A percentile compares a stretch with the other conserved stretches of the same genome.
These are phyloP conservation scores for Lactarius sp. DNA, from an alignment of 768 basidiomycete genomes.

Conservation along the genomic window DNA sequence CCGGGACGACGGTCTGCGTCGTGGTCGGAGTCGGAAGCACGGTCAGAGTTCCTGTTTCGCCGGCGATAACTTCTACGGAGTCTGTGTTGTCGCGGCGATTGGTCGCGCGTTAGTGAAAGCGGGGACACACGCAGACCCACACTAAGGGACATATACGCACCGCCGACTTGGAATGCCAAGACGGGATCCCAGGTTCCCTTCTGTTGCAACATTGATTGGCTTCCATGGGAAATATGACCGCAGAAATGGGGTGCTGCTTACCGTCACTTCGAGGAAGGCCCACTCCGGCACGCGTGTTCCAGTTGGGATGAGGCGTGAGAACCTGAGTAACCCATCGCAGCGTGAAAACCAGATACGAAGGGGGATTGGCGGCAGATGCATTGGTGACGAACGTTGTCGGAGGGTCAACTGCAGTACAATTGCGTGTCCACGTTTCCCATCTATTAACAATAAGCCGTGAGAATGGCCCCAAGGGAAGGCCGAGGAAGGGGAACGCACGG, in stretches of 20 bases:
- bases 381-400: constrained; percentile 1
- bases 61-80: not conserved
- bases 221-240: not conserved
- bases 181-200: constrained; percentile 6
- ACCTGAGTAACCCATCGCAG: not conserved
- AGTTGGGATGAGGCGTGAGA: not conserved
- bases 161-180: constrained; percentile 4
- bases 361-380: not conserved
- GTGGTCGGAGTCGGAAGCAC: not conserved
- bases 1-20: constrained; percentile 10
- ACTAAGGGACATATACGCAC: not conserved
- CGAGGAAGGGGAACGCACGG: constrained; percentile 21
- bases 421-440: not conserved
- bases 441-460: not conserved
- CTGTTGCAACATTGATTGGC: not conserved
- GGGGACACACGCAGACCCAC: too few relatives aligned
- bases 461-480: not conserved
- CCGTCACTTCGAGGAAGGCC: constrained; percentile 14
- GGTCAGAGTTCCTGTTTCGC: not conserved
- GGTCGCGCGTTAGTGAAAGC: too few relatives aligned
- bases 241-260: not conserved
- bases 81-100: not conserved
- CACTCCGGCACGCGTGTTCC: constrained; percentile 10
- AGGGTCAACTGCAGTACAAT: constrained; percentile 4
- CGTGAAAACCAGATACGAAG: not conserved